phyloP scores from a whole-genome alignment of 345 rosid genomes.

The Gossypium sturtianum region DNA sequence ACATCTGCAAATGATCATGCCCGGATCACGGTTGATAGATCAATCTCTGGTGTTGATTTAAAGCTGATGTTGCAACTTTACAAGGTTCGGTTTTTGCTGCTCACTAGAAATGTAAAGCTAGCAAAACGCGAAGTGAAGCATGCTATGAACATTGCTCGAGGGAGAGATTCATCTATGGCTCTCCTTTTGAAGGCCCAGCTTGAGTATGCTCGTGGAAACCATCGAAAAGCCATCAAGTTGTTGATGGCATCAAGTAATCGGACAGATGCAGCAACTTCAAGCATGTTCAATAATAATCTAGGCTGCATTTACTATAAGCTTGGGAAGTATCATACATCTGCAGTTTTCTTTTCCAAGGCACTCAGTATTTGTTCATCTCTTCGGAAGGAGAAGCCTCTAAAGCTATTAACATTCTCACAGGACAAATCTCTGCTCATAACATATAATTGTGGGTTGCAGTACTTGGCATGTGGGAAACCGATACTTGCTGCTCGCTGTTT shows the following conservation, averaged over 20 bases:
- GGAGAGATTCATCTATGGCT: constrained; percentile 83
- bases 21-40: constrained; percentile 48
- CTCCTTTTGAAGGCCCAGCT: constrained; percentile 92
- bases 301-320: constrained; percentile 89
- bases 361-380: constrained; percentile 54
- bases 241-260: constrained; percentile 72
- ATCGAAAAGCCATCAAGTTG: constrained; percentile 87
- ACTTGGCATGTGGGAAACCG: constrained; percentile 84
- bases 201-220: constrained; percentile 93
- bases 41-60: constrained; percentile 57
- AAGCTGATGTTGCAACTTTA: constrained; percentile 90
- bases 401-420: constrained; percentile 67
- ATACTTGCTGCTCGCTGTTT: constrained; percentile 83
- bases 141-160: constrained; percentile 87
- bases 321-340: constrained; percentile 57
- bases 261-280: constrained; percentile 60
- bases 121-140: constrained; percentile 98
- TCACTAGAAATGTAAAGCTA: constrained; percentile 77
- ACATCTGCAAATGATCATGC: constrained; percentile 51
- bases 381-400: constrained; percentile 66
- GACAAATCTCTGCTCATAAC: constrained; percentile 76
- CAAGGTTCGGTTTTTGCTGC: constrained; percentile 82
- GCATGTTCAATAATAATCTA: constrained; percentile 84
- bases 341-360: constrained; percentile 73
- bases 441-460: constrained; percentile 81